phyloP scores from a whole-genome alignment of 768 basidiomycete genomes.

The Lepiota brunneoincarnata region DNA sequence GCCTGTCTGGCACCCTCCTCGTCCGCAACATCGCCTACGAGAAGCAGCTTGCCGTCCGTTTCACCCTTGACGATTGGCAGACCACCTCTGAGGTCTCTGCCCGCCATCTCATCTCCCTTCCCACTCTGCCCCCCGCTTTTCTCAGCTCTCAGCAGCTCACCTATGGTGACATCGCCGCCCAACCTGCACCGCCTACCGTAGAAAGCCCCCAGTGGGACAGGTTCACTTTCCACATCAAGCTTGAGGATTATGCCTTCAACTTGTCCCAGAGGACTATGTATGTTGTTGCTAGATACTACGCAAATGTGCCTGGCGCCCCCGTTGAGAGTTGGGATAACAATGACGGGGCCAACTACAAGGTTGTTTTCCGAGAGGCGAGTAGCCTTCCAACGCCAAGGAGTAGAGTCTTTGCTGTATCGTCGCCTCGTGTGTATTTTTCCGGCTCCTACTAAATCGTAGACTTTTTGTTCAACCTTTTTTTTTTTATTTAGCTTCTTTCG shows the following conservation, averaged over 20 bases:
- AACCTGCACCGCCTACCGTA: neutral
- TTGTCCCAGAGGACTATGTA: constrained; percentile 53
- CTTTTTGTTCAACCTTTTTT: constrained; percentile 12
- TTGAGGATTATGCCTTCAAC: constrained; percentile 66
- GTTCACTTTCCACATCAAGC: constrained; percentile 58
- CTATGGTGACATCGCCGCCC: constrained; percentile 16
- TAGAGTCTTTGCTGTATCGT: constrained; percentile 8
- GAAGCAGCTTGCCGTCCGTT: constrained; percentile 82
- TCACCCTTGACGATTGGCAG: constrained; percentile 93
- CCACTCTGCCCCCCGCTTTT: constrained; percentile 31
- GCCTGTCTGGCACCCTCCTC: constrained; percentile 72
- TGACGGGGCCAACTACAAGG: constrained; percentile 67
- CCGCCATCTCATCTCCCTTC: constrained; percentile 41
- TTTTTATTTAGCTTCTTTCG: constrained; percentile 9
- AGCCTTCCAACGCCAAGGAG: neutral
- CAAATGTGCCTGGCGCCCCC: constrained; percentile 4
- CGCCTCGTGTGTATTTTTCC: constrained; percentile 24
- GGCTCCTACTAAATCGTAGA: neutral
- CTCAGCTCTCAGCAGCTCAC: constrained; percentile 1
- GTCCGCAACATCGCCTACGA: constrained; percentile 86
- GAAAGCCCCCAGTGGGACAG: constrained; percentile 46
- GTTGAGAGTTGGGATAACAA: constrained; percentile 98
- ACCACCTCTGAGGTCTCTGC: constrained; percentile 84
- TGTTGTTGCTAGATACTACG: constrained; percentile 55
- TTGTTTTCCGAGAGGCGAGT: constrained; percentile 50